Evolutionary conservation across 2,329 filamentous ascomycete genomes (phyloP), one percentile per base, ranked within the genome.

Genomic region (Monilinia fructicola): DNA sequence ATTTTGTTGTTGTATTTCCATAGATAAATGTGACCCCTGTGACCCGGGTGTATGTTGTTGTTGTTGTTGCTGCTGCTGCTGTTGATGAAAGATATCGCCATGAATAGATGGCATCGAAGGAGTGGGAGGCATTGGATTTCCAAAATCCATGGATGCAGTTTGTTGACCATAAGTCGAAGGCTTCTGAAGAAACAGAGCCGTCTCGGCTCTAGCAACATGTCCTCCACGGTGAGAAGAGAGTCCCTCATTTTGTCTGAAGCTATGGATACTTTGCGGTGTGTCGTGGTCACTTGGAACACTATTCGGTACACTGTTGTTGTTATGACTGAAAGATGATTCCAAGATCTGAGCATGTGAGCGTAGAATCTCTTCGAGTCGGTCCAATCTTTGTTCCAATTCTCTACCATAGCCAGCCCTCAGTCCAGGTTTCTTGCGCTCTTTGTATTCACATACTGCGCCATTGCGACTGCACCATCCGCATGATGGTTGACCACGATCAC

Each of bases 401-500:
- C 89, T 85, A 21, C 89, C 89, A 76, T 92, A 92, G 21, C 87
- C 87, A 44, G 87, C 87, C 67, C 75, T 71, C 40, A 89, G 77
- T 0, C 87, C 87, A 11, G 87, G 87, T 73, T 89, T 88, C 78
- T 89, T 89, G 64, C 87, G 82, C 73, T 89, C 87, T 74, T 87
- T 89, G 77, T 90, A 90, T 74, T 89, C 87, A 78, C 87, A 90
- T 23, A 79, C 76, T 40, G 85, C 85, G 42, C 82, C 82, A 76
- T 90, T 89, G 67, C 86, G 85, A 70, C 79, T 85, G 72, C 87
- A 89, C 87, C 87, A 89, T 60, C 87, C 86, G 73, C 87, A 90
- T 7, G 87, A 85, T 1, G 90, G 90, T 73, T 92, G 89, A 6
- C 87, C 88, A 46, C 91, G 85, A 78, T 93, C 90, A 77, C 89